These are phyloP conservation scores for Cylindrotheca fusiformis DNA, from an alignment of 108 stramenopile species.

Conservation along the genomic window DNA sequence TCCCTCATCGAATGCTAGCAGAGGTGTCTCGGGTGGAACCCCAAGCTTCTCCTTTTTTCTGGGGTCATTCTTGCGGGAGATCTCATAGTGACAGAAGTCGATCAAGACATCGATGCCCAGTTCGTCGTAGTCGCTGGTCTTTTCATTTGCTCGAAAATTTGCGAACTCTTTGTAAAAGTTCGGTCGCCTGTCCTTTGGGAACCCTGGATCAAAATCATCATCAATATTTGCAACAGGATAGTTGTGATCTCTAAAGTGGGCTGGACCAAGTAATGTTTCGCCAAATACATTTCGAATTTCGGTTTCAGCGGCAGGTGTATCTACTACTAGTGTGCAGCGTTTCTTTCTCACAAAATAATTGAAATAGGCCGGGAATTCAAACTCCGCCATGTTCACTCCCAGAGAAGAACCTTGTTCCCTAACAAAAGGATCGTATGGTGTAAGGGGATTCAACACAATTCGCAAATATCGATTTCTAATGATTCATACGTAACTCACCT, in stretches of 20 bases:
- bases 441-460: no score
- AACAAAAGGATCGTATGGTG: no score
- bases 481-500: no score
- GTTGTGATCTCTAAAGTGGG: slow-evolving; percentile 43
- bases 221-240: slow-evolving; percentile 34
- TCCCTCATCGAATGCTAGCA: not conserved
- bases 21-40: slow-evolving; percentile 30
- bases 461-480: no score
- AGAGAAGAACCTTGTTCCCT: slow-evolving; percentile 77
- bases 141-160: slow-evolving; percentile 70
- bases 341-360: slow-evolving; percentile 77
- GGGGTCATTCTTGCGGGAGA: not conserved
- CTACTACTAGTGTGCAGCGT: slow-evolving; percentile 69
- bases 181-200: slow-evolving; percentile 64
- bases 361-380: slow-evolving; percentile 92
- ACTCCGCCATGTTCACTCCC: slow-evolving; percentile 85
- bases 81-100: slow-evolving; percentile 61
- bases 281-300: slow-evolving; percentile 68
- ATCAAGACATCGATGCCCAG: slow-evolving; percentile 64
- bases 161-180: slow-evolving; percentile 76
- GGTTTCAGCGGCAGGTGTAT: slow-evolving; percentile 54
- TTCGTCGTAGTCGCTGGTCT: slow-evolving; percentile 51
- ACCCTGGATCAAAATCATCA: slow-evolving; percentile 73
- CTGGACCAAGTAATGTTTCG: slow-evolving; percentile 72
- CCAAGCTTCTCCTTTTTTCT: slow-evolving; percentile 34